phyloP scores from a whole-genome alignment of 306 rosid species.

The Pterocarpus santalinus region DNA sequence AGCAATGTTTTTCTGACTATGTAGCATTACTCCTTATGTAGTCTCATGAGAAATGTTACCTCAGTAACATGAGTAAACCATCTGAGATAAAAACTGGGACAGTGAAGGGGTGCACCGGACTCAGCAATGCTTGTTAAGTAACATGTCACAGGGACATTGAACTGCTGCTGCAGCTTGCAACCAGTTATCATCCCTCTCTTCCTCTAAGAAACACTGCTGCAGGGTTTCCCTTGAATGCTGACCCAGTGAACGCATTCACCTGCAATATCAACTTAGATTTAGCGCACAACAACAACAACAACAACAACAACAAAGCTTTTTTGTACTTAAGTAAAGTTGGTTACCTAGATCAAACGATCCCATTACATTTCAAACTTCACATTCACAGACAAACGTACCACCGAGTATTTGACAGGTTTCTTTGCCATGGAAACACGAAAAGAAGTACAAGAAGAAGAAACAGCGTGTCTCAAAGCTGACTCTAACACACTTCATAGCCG shows the following conservation, averaged over 20 bases:
- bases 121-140: conserved; percentile 52
- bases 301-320: too few species aligned
- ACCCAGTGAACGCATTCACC: conserved; percentile 79
- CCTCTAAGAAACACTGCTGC: conserved; percentile 77
- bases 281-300: background rate
- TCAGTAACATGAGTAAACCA: conserved; percentile 83
- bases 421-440: conserved; percentile 53
- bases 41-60: conserved; percentile 41
- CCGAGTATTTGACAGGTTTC: conserved; percentile 61
- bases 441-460: background rate
- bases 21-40: too few species aligned
- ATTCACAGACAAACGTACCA: conserved; percentile 55
- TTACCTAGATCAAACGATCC: too few species aligned
- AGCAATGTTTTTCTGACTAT: too few species aligned
- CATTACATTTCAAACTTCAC: too few species aligned
- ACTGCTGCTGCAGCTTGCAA: conserved; percentile 69
- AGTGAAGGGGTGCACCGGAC: conserved; percentile 24
- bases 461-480: too few species aligned
- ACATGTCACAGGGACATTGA: conserved; percentile 63
- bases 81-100: conserved; percentile 72
- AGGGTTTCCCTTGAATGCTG: conserved; percentile 79
- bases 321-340: too few species aligned
- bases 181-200: conserved; percentile 68
- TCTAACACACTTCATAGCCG: too few species aligned
- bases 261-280: conserved; percentile 33